Evolutionary conservation across 805 yeast species (phyloP), one percentile per base, ranked within the genome.

Genomic region (Danielozyma ontarioensis): DNA sequence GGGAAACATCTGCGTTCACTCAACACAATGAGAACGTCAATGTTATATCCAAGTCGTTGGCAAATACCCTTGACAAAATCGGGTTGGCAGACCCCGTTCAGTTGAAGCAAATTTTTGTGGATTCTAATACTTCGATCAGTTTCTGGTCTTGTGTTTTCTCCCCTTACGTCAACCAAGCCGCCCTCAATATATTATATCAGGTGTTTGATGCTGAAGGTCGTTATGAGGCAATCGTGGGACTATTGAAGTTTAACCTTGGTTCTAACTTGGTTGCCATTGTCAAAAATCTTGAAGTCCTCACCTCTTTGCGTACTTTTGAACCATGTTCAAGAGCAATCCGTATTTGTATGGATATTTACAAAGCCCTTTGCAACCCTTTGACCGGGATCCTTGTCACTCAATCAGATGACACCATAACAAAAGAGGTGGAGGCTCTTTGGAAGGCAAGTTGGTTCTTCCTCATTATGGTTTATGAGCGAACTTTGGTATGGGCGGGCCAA

Each of bases 121-220:
- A 56, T n/a, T 34, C 33, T 1, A 53, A 57, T 2, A 70, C 78
- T 4, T 62, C 81, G 30, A 51, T 54, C n/a, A 83, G 89, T 0
- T 69, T 83, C 35, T 83, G 94, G 85, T 70, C 87, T 1, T 78
- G 85, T 50, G 60, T 85, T 2, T 75, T 86, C 34, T 76, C 89
- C 1, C 76, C 88, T 0, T 65, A 72, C 13, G 56, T 81, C 3
- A 81, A 79, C 38, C 87, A 85, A 49, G 70, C 80, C 1, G 82
- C 89, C 1, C 70, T 83, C 4, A 81, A 81, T 40, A 67, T 86
- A 14, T 53, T 88, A 3, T 81, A 83, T 46, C 90, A 84, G 43
- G 76, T 84, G 0, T 83, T 76, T 53, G 94, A 87, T 53, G 79
- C 76, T 35, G 63, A 59, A 23, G 96, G 89, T 13, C 72, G 96